phyloP scores from a whole-genome alignment of 2,329 filamentous ascomycete species.

The Pestalotiopsis fici region DNA sequence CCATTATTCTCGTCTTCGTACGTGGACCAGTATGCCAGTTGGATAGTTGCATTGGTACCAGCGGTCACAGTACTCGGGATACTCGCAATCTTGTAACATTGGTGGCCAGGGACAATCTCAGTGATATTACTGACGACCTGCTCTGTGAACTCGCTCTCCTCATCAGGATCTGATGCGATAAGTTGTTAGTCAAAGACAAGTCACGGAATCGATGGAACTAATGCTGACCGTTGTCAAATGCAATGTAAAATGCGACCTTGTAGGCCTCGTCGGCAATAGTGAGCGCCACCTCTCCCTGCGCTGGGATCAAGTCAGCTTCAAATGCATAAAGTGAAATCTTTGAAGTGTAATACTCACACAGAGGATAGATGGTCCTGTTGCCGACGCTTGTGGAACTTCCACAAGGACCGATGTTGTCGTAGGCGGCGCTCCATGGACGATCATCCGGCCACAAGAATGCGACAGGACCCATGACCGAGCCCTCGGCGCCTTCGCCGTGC shows the following conservation, averaged over 20 bases:
- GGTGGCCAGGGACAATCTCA: conserved; percentile 34
- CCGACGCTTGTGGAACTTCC: conserved; percentile 44
- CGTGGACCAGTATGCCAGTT: conserved; percentile 35
- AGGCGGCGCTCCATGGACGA: conserved; percentile 47
- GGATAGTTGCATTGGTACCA: conserved; percentile 36
- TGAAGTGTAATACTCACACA: conserved; percentile 36
- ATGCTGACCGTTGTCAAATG: conserved; percentile 42
- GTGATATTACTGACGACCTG: conserved; percentile 30
- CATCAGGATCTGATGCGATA: conserved; percentile 25
- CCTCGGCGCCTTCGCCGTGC: conserved; percentile 28
- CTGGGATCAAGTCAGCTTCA: conserved; percentile 24
- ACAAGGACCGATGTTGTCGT: conserved; percentile 54
- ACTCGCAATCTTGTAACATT: conserved; percentile 34
- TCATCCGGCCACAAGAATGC: conserved; percentile 57
- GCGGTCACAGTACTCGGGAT: conserved; percentile 24
- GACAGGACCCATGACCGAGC: conserved; percentile 50
- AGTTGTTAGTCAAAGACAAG: neutral
- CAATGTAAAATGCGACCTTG: conserved; percentile 50
- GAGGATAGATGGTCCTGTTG: conserved; percentile 52
- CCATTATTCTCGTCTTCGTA: conserved; percentile 28
- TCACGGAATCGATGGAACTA: neutral
- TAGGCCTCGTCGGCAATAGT: conserved; percentile 54
- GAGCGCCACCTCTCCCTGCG: conserved; percentile 50
- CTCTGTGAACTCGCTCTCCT: conserved; percentile 31
- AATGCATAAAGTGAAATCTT: neutral